Evolutionary conservation across 2,329 filamentous ascomycete genomes (phyloP).

Genomic region (Verticillium albo-atrum): DNA sequence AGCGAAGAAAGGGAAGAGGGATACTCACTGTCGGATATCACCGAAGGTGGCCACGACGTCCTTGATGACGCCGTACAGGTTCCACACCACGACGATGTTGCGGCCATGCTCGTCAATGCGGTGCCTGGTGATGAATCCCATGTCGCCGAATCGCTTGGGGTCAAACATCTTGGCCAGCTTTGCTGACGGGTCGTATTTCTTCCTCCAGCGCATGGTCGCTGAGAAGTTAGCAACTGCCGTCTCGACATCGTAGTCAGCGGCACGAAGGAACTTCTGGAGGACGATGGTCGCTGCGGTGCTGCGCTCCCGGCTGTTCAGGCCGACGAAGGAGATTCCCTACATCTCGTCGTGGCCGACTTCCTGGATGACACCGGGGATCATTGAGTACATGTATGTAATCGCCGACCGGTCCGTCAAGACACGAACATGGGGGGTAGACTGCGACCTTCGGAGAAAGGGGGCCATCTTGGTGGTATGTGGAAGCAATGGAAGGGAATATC

Average conservation of each 20-base stretch:
- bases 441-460: not conserved
- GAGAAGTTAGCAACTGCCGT: conserved; percentile 74
- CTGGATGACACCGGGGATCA: conserved; percentile 44
- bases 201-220: conserved; percentile 79
- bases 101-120: conserved; percentile 47
- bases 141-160: conserved; percentile 64
- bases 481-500: no score
- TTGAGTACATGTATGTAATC: conserved; percentile 43
- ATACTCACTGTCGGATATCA: conserved; percentile 72
- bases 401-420: conserved; percentile 15
- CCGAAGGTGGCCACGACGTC: conserved; percentile 80
- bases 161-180: conserved; percentile 63
- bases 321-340: conserved; percentile 73
- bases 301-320: conserved; percentile 32
- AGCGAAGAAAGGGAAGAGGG: no score
- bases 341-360: conserved; percentile 67
- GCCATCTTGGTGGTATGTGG: no score
- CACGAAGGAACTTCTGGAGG: conserved; percentile 89
- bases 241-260: conserved; percentile 71
- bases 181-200: conserved; percentile 62
- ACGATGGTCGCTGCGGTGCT: conserved; percentile 72
- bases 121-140: conserved; percentile 80
- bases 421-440: not conserved
- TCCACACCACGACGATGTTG: conserved; percentile 76
- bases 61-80: conserved; percentile 87